Evolutionary conservation across 768 basidiomycete genomes (phyloP), one percentile per base, ranked within the genome.

Genomic region (Ramaria rubella): DNA sequence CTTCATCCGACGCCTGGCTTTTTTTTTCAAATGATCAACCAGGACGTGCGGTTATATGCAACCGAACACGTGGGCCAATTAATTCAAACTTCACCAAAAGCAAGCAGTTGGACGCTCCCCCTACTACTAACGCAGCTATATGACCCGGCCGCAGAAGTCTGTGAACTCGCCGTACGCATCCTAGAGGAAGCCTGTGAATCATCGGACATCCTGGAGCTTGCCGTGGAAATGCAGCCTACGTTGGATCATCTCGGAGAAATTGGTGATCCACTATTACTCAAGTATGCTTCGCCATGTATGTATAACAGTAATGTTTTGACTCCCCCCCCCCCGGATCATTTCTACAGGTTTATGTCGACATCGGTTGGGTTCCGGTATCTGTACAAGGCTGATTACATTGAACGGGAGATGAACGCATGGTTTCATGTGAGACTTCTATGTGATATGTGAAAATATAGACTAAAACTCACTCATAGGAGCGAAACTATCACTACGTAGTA

Each of bases 391-490:
- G 87, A 87, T 3, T 97, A 97, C 65, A 94, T 99, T 57, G 87
- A 93, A 64, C 80, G 88, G 45, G 94, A 97, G 69, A 90, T 99
- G 81, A 93, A 98, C 60, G 81, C 83, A 61, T 99, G 96, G 96
- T 91, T 95, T 65, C 84, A 92, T 68, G 95, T 94, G 65, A 63
- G 87, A 66, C 27, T 1, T 2, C 17, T 7, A 3, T 26, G 17
- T 14, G 27, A 11, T 11, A 26, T 26, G 2, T 48, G 23, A 9
- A 27, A 4, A 7, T 42, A 26, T 4, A 26, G 5, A 17, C 36
- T 53, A 61, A 66, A 42, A 63, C n/a, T 6, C 12, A n/a, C 15
- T 27, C 31, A 2, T 63, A 97, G 95, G 91, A 93, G 68, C 89
- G 93, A 29, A 99, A 99, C 63, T 77, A 90, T 3, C 83, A 87